A percentile compares a stretch with the other conserved stretches of the same genome.
These are phyloP conservation scores for Paramecium sexaurelia DNA, from an alignment of 73 alveolate species.

Conservation along the genomic window DNA sequence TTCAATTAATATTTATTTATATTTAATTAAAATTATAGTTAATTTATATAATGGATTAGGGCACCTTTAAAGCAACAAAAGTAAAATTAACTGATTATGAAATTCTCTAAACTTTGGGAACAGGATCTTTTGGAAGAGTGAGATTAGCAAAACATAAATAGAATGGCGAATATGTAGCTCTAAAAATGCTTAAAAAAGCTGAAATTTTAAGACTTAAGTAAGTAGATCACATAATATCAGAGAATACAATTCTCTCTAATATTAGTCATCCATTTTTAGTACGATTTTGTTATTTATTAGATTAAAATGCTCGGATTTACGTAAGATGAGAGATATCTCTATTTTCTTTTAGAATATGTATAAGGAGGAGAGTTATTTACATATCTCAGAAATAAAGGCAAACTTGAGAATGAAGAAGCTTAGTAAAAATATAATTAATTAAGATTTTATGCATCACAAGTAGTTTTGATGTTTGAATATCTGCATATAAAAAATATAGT, in stretches of 20 bases:
- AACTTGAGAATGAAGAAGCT: slow-evolving; percentile 79
- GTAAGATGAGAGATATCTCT: slow-evolving; percentile 89
- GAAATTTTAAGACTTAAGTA: slow-evolving; percentile 89
- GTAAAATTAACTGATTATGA: slow-evolving; percentile 63
- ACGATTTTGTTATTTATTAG: slow-evolving; percentile 48
- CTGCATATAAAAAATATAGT: slow-evolving; percentile 94
- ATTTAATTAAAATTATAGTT: neutral
- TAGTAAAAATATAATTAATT: slow-evolving; percentile 74
- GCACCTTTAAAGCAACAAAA: neutral
- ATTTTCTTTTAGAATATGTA: slow-evolving; percentile 91
- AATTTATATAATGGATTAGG: neutral
- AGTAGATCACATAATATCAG: slow-evolving; percentile 59
- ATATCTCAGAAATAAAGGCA: slow-evolving; percentile 86
- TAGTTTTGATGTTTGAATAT: slow-evolving; percentile 91
- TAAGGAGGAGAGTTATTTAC: slow-evolving; percentile 98
- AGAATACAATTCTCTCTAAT: neutral
- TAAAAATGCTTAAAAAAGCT: slow-evolving; percentile 91
- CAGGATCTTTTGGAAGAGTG: slow-evolving; percentile 49
- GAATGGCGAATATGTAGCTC: slow-evolving; percentile 74
- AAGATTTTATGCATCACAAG: slow-evolving; percentile 73
- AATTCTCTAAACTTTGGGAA: slow-evolving; percentile 56
- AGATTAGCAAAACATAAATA: slow-evolving; percentile 29
- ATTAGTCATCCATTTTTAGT: slow-evolving; percentile 61
- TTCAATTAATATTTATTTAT: neutral
- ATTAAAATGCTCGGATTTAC: slow-evolving; percentile 77